Percentiles rank a stretch among this genome's conserved stretches.
These are phyloP conservation scores for Pogostemon cablin DNA, from an alignment of 257 asterid species.

Conservation along the genomic window DNA sequence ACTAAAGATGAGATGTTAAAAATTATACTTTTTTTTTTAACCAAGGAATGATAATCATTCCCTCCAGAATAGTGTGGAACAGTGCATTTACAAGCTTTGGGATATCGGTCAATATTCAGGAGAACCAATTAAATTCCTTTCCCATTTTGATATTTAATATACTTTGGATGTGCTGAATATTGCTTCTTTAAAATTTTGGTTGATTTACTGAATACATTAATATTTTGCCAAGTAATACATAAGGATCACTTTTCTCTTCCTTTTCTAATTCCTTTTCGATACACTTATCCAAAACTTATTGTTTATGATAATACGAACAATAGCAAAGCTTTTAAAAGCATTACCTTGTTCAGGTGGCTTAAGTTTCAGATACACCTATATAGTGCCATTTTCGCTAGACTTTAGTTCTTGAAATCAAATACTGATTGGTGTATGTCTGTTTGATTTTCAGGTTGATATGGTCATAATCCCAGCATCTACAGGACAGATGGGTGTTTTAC, in stretches of 20 bases:
- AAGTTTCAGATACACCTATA: too few species aligned
- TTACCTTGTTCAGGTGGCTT: too few species aligned
- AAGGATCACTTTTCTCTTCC: background rate
- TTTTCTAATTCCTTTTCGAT: background rate
- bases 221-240: background rate
- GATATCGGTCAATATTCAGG: too few species aligned
- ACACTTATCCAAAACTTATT: background rate
- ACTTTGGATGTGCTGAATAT: background rate
- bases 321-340: too few species aligned
- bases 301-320: too few species aligned
- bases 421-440: background rate
- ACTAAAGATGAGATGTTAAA: too few species aligned
- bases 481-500: conserved; percentile 94
- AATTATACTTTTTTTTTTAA: too few species aligned
- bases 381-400: too few species aligned
- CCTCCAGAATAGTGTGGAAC: too few species aligned
- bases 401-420: too few species aligned
- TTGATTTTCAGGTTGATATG: conserved; percentile 74
- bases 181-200: background rate
- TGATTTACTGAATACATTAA: background rate
- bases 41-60: too few species aligned
- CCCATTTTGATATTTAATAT: background rate
- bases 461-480: conserved; percentile 81
- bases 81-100: too few species aligned
- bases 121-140: background rate